These are phyloP conservation scores for Coemansia sp. DNA, from an alignment of 371 early-diverging fungal species.

Conservation along the genomic window DNA sequence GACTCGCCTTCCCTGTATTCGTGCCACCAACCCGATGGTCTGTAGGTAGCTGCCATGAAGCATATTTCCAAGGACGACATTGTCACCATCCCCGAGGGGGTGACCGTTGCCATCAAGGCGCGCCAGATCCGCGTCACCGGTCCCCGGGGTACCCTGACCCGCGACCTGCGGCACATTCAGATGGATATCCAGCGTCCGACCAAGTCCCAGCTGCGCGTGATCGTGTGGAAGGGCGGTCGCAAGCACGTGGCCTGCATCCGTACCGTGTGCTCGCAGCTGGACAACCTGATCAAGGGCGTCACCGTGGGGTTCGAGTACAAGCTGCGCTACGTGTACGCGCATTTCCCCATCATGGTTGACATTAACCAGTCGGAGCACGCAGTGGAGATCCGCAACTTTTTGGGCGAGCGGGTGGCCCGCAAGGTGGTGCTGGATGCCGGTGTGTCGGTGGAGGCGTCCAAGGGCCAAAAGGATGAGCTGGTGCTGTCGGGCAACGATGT, in stretches of 20 bases:
- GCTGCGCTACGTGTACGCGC: constrained; percentile 99
- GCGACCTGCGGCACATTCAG: constrained; percentile 94
- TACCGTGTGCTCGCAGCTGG: constrained; percentile 95
- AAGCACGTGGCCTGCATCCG: constrained; percentile 98
- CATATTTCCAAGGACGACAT: constrained; percentile 84
- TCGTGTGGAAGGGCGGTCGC: constrained; percentile 97
- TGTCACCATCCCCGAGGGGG: constrained; percentile 76
- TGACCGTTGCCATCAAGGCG: constrained; percentile 74
- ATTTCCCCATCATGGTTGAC: constrained; percentile 99
- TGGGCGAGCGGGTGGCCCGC: constrained; percentile 97
- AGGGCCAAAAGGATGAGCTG: constrained; percentile 95
- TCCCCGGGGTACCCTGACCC: constrained; percentile 86
- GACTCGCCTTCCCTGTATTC: too few species aligned
- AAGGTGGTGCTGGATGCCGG: constrained; percentile 90
- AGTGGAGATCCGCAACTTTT: constrained; percentile 99
- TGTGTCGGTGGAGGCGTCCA: constrained; percentile 81
- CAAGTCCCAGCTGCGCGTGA: constrained; percentile 73
- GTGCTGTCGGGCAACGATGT: constrained; percentile 95
- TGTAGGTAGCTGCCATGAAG: constrained; percentile 63
- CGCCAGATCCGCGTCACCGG: constrained; percentile 77
- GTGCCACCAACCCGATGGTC: too few species aligned
- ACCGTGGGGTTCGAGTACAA: constrained; percentile 99
- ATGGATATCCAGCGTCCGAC: constrained; percentile 82
- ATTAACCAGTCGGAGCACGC: constrained; percentile 74
- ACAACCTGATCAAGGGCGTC: constrained; percentile 98